Conservation (phyloP, 768 basidiomycete genomes). For the Neoboletus subvelutipes region DNA sequence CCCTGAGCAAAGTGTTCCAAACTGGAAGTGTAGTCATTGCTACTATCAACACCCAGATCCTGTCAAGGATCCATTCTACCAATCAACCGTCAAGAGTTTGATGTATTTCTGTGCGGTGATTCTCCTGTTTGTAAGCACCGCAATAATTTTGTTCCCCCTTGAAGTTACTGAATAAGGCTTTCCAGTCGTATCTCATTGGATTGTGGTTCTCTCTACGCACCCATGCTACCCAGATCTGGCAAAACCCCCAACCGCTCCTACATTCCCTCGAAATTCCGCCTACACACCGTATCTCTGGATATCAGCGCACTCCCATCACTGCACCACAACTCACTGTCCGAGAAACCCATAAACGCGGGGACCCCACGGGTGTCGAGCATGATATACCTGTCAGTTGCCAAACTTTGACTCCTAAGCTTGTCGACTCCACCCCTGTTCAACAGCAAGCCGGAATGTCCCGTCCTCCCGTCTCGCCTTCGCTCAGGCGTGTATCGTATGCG, state of each 20-base stretch:
- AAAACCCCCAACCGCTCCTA: slow-evolving; percentile 87
- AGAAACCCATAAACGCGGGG: slow-evolving; percentile 46
- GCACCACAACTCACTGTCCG: slow-evolving; percentile 12
- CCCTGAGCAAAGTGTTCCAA: slow-evolving; percentile 27
- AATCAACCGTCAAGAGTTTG: slow-evolving; percentile 88
- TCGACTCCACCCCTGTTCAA: slow-evolving; percentile 20
- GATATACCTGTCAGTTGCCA: slow-evolving; percentile 38
- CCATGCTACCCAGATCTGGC: slow-evolving; percentile 98
- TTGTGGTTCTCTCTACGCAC: slow-evolving; percentile 99
- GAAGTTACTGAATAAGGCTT: slow-evolving; percentile 4
- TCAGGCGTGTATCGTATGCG: slow-evolving; percentile 60
- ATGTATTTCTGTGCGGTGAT: slow-evolving; percentile 96
- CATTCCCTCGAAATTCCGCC: slow-evolving; percentile 61
- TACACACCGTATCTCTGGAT: slow-evolving; percentile 56
- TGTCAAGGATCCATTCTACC: slow-evolving; percentile 92
- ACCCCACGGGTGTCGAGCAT: slow-evolving; percentile 34
- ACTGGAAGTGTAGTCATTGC: slow-evolving; percentile 88
- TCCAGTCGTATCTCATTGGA: slow-evolving; percentile 91
- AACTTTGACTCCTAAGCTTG: slow-evolving; percentile 35
- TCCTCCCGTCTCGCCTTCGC: slow-evolving; percentile 42
- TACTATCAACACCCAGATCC: slow-evolving; percentile 96
- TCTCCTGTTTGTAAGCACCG: slow-evolving; percentile 74
- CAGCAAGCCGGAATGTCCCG: slow-evolving; percentile 19
- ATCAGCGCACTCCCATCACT: slow-evolving; percentile 47
- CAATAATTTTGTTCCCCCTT: neutral